Base-by-base conservation (phyloP, 73 alveolate genomes). In the Paramecium bursaria region DNA sequence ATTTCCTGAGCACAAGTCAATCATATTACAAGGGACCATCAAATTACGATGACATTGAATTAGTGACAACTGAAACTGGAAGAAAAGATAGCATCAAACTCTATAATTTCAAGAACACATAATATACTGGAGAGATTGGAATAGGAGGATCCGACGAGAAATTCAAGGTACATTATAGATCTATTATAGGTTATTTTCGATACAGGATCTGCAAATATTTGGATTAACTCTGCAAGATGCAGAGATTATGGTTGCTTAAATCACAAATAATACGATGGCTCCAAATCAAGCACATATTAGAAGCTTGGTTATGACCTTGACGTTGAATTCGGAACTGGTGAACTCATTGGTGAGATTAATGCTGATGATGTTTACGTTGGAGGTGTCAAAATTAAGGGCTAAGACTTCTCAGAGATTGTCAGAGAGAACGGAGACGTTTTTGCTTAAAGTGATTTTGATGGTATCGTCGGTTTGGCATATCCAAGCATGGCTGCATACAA, bases 401-500 rank as follows among this genome's bases (percentile, higher is more conserved):
- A 94, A 61, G 57, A 51, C 27, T 89, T 94, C 76, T 97, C 93
- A 3, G 96, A 91, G 74, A 89, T 94, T 39, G 90, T 89, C 19
- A 67, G 91, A 60, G 94, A 90, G 60, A 80, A 87, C 17, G 96
- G 96, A 21, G 90, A 86, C 30, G 92, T 92, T 26, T 90, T 92
- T 51, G 88, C 77, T 23, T 19, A 91, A 33, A 31, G 86, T 14
- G 86, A 55, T 27, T 93, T 88, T 74, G 91, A 87, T 85, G 98
- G 96, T 23, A 88, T 93, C 48, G 87, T 93, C 9, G 98, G 98
- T 15, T 73, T 93, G 67, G 98, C 95, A 7, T 93, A 87, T 85
- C 96, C 96, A 13, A 22, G 75, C 14, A 74, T 93, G 91, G 89
- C 95, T 42, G 90, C 92, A 23, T 47, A 52, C 30, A 92, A 91